phyloP scores from a whole-genome alignment of 148 eudicot species.

The Vaccinium darrowii region DNA sequence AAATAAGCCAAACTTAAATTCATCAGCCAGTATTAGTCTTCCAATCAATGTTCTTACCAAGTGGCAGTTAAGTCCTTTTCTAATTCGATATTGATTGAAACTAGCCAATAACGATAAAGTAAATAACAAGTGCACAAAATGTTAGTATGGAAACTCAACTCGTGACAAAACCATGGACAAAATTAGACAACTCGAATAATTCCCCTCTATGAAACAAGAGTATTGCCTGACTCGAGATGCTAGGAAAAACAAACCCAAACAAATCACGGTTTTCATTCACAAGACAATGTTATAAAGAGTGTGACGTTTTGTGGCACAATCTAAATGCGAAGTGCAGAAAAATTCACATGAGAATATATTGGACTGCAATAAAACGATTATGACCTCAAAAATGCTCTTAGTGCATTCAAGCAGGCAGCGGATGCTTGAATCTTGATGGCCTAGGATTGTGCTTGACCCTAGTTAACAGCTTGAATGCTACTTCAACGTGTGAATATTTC shows the following conservation, averaged over 20 bases:
- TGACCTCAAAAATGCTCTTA: background rate
- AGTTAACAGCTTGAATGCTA: background rate
- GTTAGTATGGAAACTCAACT: background rate
- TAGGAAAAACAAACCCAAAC: background rate
- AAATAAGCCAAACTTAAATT: background rate
- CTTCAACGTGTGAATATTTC: background rate
- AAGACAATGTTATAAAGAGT: background rate
- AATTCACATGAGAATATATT: background rate
- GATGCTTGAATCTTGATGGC: background rate
- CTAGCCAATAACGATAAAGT: background rate
- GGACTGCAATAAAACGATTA: background rate
- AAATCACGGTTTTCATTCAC: background rate
- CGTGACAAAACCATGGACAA: background rate
- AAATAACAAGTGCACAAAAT: background rate
- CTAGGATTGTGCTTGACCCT: background rate
- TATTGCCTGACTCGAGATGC: background rate
- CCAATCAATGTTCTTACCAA: background rate
- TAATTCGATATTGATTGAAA: background rate
- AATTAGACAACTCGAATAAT: background rate
- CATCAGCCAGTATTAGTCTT: background rate
- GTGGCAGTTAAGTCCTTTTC: background rate
- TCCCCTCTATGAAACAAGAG: background rate
- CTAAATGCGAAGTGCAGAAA: background rate
- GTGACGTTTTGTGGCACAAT: background rate
- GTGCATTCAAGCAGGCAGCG: background rate